Evolutionary conservation across 2,329 filamentous ascomycete species (phyloP), one percentile per base, ranked within the genome.

Genomic region (Curvularia lunata): DNA sequence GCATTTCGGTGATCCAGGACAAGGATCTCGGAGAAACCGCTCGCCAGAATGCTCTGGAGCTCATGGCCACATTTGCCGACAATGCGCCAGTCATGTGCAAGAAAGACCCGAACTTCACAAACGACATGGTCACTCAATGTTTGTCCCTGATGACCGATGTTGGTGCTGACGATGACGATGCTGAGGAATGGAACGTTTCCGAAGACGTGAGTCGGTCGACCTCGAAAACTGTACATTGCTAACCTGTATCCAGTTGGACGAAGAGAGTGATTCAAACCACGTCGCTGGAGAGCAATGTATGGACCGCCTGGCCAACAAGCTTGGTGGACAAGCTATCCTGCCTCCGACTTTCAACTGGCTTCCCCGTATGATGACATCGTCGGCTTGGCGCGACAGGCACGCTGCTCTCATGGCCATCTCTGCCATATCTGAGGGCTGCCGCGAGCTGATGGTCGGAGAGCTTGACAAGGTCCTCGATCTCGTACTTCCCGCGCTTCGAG

Each of bases 331-430:
- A 70, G 88, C 91, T n/a, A 90, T 99, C 56, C 83, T 99, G 19
- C 91, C 91, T 28, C 93, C 93, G 1, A 98, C 94, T 0, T 99
- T 98, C 79, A 90, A 90, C 76, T 99, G 95, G 95, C 87, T 99
- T 38, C 95, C 95, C 9, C 86, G 92, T 63, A 99, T 99, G 95
- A 96, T 98, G 88, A 91, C 89, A 52, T 98, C 95, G 1, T 89
- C 91, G 68, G 87, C 92, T 28, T 99, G 95, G 95, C 88, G 91
- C 72, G 95, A 99, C 77, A 88, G 94, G 61, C 95, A 99, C 77
- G 95, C 95, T 30, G 95, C 95, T 46, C 85, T 99, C 51, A 99
- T 99, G 95, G 95, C 95, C 23, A 97, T 99, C 61, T 98, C 94
- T 2, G 95, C 95, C 65, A 99, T 99, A 63, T 98, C 95, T 0